phyloP scores from a whole-genome alignment of 2,329 filamentous ascomycete genomes.

The Microcyclosporella mali region DNA sequence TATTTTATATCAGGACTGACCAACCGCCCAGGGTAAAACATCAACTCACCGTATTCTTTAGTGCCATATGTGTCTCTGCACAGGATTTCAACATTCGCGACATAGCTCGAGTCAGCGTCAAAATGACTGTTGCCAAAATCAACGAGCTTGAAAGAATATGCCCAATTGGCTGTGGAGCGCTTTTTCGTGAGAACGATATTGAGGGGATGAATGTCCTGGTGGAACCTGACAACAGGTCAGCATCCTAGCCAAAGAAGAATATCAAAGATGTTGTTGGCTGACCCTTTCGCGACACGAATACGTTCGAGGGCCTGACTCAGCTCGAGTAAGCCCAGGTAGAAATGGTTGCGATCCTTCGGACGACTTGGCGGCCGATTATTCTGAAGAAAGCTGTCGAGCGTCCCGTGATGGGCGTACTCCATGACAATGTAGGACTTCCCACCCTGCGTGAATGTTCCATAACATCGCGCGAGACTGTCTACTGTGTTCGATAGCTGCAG shows the following conservation, averaged over 20 bases:
- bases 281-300: conserved; percentile 12
- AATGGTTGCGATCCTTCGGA: conserved; percentile 25
- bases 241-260: not conserved
- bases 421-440: conserved; percentile 30
- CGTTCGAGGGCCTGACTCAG: conserved; percentile 25
- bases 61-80: conserved; percentile 2
- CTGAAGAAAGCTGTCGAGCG: conserved; percentile 30
- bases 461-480: conserved; percentile 23
- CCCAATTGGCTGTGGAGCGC: not conserved
- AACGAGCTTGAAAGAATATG: conserved; percentile 3
- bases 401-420: conserved; percentile 33
- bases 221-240: conserved; percentile 16
- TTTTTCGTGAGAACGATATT: conserved; percentile 21
- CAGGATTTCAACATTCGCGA: too few relatives aligned
- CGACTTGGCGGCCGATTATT: conserved; percentile 5
- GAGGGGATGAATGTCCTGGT: conserved; percentile 31
- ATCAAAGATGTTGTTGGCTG: too few relatives aligned
- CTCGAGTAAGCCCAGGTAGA: conserved; percentile 30
- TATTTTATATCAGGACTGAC: too few relatives aligned
- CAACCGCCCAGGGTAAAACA: too few relatives aligned
- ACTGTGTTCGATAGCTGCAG: not conserved
- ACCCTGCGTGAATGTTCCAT: conserved; percentile 21
- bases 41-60: conserved; percentile 2
- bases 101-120: too few relatives aligned
- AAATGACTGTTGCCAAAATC: conserved; percentile 5